Base-by-base conservation (phyloP, 164 flowering plant genomes). In the Vitis rupestris region DNA sequence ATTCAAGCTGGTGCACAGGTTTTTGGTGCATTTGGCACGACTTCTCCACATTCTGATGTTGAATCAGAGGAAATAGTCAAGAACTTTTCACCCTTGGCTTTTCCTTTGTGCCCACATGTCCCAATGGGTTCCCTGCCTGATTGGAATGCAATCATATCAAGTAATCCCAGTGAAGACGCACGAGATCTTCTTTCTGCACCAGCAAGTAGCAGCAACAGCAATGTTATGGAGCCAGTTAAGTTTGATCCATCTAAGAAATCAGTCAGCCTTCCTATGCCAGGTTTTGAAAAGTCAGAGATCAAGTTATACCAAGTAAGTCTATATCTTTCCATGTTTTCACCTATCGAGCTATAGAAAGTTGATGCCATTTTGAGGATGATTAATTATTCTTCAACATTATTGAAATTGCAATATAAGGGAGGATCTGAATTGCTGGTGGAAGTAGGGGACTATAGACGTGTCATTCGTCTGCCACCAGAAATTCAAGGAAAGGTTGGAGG, bases 361-460 rank as follows among this genome's bases (percentile, higher is more conserved):
- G 48, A 48, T 57, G 11, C 63, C 16, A 31, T 56, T 23, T 56
- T 61, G 37, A 54, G 15, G 23, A 17, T 44, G 49, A 37, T 30
- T 31, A 9, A 10, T 19, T 50, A 54, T 27, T 49, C 17, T 52
- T 54, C 27, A 29, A 13, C 23, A 27, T 5, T 53, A n/a, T 66
- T 58, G 50, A 13, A 61, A 64, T 60, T 89, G 89, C 97, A 94
- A 97, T 94, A 84, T 72, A 79, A 97, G 56, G 98, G 95, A 75
- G 93, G 97, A 66, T 86, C 92, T 2, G 97, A 94, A 83, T 73
- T 94, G 76, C 68, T 94, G 84, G 88, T 94, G 57, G 98, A 94
- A 82, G 97, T 97, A 37, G 98, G 98, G 48, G 98, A 94, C 77
- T 97, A 94, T 69, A 84, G 98, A 71, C 91, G 98, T n/a, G 94